These are phyloP conservation scores for Oryza glumipatula DNA, from an alignment of 176 grass and related monocot species.

Conservation along the genomic window DNA sequence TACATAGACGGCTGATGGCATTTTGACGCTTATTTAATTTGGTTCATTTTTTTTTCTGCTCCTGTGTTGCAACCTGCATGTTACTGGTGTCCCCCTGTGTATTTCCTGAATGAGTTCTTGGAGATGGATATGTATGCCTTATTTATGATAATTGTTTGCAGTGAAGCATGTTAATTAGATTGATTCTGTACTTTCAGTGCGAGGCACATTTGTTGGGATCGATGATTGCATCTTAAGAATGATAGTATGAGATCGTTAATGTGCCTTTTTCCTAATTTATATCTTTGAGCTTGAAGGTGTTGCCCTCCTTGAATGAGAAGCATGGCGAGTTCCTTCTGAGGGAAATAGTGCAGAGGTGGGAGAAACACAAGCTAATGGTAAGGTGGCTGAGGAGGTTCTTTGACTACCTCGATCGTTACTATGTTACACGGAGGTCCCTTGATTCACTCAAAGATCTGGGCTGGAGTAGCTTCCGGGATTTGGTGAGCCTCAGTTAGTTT, in stretches of 20 bases:
- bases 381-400: constrained; percentile 59
- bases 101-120: not conserved
- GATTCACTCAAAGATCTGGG: constrained; percentile 40
- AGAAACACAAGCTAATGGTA: constrained; percentile 57
- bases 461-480: constrained; percentile 35
- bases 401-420: constrained; percentile 58
- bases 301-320: constrained; percentile 59
- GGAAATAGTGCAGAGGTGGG: constrained; percentile 61
- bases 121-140: not conserved
- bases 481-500: constrained; percentile 30
- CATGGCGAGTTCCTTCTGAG: constrained; percentile 55
- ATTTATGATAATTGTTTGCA: not conserved
- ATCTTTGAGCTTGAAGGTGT: constrained; percentile 28
- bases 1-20: no score
- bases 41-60: no score
- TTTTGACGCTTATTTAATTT: not conserved
- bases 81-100: no score
- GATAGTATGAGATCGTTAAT: not conserved
- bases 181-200: no score
- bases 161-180: no score
- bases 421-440: constrained; percentile 24
- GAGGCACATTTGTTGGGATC: no score
- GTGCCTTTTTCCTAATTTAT: not conserved
- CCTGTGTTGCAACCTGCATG: no score
- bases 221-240: not conserved